Base-by-base conservation (phyloP, 2,329 filamentous ascomycete genomes). In the Diaporthe sp. region DNA sequence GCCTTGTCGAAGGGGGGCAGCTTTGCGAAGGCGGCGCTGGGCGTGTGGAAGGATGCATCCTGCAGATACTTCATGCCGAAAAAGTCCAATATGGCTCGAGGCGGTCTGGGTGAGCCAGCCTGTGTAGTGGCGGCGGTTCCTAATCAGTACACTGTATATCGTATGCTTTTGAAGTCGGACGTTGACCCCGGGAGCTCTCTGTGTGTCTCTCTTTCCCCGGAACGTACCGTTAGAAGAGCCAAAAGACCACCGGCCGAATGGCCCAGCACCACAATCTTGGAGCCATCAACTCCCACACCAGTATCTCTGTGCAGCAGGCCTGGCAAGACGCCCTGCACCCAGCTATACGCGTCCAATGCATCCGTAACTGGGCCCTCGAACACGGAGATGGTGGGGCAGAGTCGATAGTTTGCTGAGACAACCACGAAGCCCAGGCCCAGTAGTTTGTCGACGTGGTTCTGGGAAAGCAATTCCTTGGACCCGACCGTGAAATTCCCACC, bases 21-120 rank as follows among this genome's bases (percentile, higher is more conserved):
- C 42, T 65, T 49, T 34, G 60, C 60, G 9, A 65, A 65, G 39
- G 61, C 42, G 12, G 61, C 61, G n/a, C 42, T 65, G 25, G 61
- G 61, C 10, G 61, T 49, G 10, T 46, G 61, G 61, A 34, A 34
- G 6, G 42, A 65, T 46, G 42, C 25, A 4, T 65, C 61, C 17
- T 49, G 61, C 25, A 46, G 42, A 13, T 49, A 49, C 28, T 65
- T 65, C 25, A 65, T 65, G 2, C 42, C 61, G 19, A 65, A 65
- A 9, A 65, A 13, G 42, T 31, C 42, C 28, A 61, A 25, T 34
- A 49, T 34, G 17, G 42, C 61, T 22, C 25, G 25, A 49, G 61
- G 61, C 17, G 61, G 61, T 1, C 25, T 44, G 61, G 61, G 39
- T 1, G 60, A 28, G 7, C 60, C 39, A 22, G 39, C 60, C 60